phyloP scores from a whole-genome alignment of 2,329 filamentous ascomycete genomes.

The Pseudogymnoascus sp. region DNA sequence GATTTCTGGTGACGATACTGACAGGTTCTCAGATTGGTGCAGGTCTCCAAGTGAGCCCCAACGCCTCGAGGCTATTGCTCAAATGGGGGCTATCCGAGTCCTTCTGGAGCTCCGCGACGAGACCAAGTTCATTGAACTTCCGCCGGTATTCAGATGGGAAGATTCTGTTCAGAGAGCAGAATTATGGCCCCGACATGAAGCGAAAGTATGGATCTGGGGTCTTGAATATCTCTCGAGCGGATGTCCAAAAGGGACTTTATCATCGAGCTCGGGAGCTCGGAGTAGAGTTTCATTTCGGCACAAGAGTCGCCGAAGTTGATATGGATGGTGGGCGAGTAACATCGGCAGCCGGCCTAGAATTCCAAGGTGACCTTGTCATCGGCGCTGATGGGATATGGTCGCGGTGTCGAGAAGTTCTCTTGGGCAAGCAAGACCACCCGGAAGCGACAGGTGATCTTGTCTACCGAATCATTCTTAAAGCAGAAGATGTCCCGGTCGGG shows the following conservation, averaged over 20 bases:
- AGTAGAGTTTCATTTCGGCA: slow-evolving; percentile 3
- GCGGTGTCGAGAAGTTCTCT: slow-evolving; percentile 7
- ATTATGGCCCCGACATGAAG: neutral
- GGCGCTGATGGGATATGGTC: slow-evolving; percentile 15
- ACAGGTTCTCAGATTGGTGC: slow-evolving; percentile 31
- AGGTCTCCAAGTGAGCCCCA: slow-evolving; percentile 24
- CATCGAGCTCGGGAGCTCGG: slow-evolving; percentile 6
- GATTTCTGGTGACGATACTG: neutral
- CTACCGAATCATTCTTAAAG: slow-evolving; percentile 50
- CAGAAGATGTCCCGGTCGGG: slow-evolving; percentile 40
- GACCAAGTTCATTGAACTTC: neutral
- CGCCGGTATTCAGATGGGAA: neutral
- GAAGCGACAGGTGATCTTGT: slow-evolving; percentile 42
- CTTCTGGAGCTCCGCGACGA: neutral
- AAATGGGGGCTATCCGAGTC: slow-evolving; percentile 18
- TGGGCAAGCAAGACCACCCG: neutral
- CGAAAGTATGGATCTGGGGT: neutral
- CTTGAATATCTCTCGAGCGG: slow-evolving; percentile 11
- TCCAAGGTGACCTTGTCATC: slow-evolving; percentile 12
- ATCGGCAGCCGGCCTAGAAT: slow-evolving; percentile 1
- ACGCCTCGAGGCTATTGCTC: slow-evolving; percentile 19
- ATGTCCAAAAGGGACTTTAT: slow-evolving; percentile 13
- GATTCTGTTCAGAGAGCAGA: neutral
- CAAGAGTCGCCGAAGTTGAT: neutral
- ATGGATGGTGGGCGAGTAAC: neutral